Base-by-base conservation (phyloP, 2,329 filamentous ascomycete genomes). In the Periconia macrospinosa region DNA sequence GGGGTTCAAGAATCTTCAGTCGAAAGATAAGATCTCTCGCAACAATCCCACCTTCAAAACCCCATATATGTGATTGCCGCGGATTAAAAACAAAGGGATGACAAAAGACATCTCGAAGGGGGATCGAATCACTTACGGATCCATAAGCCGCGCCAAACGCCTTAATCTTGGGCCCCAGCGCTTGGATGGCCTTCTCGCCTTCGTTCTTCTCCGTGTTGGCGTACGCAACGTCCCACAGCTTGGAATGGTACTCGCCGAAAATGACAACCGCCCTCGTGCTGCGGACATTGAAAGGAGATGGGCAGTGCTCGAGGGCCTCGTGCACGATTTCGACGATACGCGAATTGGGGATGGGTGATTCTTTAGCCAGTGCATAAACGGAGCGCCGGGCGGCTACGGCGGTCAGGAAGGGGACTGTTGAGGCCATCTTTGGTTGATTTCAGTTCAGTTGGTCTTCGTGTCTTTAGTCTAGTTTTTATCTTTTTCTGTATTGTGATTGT, bases 261-360 rank as follows among this genome's bases (percentile, higher is more conserved):
- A 69, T 55, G 17, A 70, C 54, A n/a, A 70, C 59, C 40, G 52
- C 57, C 41, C 67, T 63, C 30, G 58, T 50, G 56, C 62, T 67
- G 37, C 66, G 67, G n/a, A 65, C 60, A 48, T 70, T 68, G 62
- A 69, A 70, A 6, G 67, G 57, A 2, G 63, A 67, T 17, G 65
- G 67, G 7, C 61, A 57, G 45, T 69, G 58, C 18, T 62, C 60
- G 27, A 70, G 53, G 0, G 64, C 60, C 14, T 67, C 54, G 23
- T 62, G 54, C 11, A 69, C 57, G 20, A 70, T 58, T 30, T 66
- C 59, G 18, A 60, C 41, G 42, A 70, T 70, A 40, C 62, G 62
- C 9, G 52, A 51, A 45, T 68, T 61, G 10, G 65, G 53, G 41
- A 69, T 63, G 17, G 63, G 54, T 1, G 59, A 63, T 14, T 56